phyloP scores from a whole-genome alignment of 2,329 filamentous ascomycete species.

The Pseudogymnoascus sp. region DNA sequence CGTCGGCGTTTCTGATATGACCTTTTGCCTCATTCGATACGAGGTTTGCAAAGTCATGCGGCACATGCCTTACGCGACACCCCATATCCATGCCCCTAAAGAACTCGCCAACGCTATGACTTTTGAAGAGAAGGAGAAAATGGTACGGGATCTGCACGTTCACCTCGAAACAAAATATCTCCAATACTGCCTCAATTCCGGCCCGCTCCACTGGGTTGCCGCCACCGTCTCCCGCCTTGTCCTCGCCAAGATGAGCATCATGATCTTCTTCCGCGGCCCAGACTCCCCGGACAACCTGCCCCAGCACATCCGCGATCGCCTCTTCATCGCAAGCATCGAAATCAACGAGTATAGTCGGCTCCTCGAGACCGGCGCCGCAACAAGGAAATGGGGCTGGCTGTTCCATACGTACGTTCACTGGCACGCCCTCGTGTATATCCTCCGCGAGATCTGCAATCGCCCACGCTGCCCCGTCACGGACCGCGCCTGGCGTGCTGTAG shows the following conservation, averaged over 20 bases:
- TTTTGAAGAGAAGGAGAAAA: constrained; percentile 27
- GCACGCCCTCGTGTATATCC: constrained; percentile 38
- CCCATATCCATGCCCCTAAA: constrained; percentile 12
- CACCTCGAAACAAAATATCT: constrained; percentile 28
- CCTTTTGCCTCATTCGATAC: constrained; percentile 31
- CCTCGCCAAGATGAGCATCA: constrained; percentile 33
- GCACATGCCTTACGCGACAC: constrained; percentile 13
- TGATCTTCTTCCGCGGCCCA: constrained; percentile 27
- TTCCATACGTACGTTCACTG: constrained; percentile 38
- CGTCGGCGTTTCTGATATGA: constrained; percentile 32
- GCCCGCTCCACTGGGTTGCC: constrained; percentile 44
- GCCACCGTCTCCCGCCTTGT: constrained; percentile 36
- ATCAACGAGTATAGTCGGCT: constrained; percentile 35
- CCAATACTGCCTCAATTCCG: constrained; percentile 31
- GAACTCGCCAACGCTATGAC: constrained; percentile 12
- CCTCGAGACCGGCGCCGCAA: constrained; percentile 31
- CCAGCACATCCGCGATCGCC: constrained; percentile 29
- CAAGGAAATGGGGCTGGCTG: constrained; percentile 37
- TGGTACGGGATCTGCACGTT: constrained; percentile 25
- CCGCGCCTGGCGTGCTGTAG: constrained; percentile 34
- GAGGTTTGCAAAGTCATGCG: constrained; percentile 26
- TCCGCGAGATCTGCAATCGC: constrained; percentile 33
- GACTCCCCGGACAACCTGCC: constrained; percentile 26
- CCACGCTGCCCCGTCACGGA: constrained; percentile 32
- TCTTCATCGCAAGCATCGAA: constrained; percentile 34